Percentiles rank a stretch among this genome's conserved stretches.
phyloP scores from a whole-genome alignment of 805 yeast species.

The Hanseniaspora lindneri region DNA sequence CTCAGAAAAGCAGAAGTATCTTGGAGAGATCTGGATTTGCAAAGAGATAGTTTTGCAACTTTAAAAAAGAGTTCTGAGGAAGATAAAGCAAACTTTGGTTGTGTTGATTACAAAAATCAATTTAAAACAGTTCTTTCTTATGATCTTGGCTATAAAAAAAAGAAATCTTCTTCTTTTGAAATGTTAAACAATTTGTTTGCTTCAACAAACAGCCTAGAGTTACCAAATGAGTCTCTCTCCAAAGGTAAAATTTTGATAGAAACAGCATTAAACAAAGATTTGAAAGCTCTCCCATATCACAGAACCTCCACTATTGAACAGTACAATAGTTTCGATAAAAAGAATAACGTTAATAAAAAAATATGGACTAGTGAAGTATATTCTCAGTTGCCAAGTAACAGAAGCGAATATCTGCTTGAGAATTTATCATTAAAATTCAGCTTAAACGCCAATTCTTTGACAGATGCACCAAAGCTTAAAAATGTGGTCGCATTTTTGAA shows the following conservation, averaged over 20 bases:
- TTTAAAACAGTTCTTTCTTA: not conserved
- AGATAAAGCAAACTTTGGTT: not conserved
- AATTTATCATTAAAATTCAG: not conserved
- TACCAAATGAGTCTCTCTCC: not conserved
- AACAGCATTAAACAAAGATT: not conserved
- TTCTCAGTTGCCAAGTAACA: not conserved
- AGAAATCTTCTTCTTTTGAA: conserved; percentile 3
- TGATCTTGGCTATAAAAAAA: not conserved
- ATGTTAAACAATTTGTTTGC: conserved; percentile 1
- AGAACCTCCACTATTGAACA: not conserved
- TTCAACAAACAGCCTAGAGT: too few relatives aligned
- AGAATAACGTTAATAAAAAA: not conserved
- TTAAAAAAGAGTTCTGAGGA: not conserved
- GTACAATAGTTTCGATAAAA: conserved; percentile 2
- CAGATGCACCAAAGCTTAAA: not conserved
- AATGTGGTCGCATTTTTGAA: not conserved
- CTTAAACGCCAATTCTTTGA: not conserved
- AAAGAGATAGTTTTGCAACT: not conserved
- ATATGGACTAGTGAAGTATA: conserved; percentile 3
- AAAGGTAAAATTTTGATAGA: not conserved
- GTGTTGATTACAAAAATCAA: not conserved
- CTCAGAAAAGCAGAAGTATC: not conserved
- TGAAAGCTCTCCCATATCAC: conserved; percentile 6
- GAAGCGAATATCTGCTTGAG: not conserved
- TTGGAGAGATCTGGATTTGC: not conserved